Conservation (phyloP, 2,329 filamentous ascomycete genomes). For the Mycogone perniciosa region DNA sequence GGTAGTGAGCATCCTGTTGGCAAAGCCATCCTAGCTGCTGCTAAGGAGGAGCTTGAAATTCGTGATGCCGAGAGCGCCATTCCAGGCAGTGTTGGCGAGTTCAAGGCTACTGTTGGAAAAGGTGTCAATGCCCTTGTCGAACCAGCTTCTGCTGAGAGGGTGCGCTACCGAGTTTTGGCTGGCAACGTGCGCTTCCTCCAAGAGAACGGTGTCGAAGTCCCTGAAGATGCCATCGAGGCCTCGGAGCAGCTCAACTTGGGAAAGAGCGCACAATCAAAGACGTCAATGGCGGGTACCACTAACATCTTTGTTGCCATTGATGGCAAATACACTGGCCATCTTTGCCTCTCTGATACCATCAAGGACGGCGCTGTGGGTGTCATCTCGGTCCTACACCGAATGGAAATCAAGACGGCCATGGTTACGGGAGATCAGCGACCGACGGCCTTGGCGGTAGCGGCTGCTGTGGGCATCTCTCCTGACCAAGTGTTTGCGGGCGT, state of each 20-base stretch:
- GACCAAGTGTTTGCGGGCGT: conserved; percentile 80
- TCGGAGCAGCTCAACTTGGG: conserved; percentile 53
- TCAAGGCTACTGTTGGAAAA: conserved; percentile 74
- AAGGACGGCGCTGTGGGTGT: conserved; percentile 80
- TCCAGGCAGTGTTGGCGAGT: conserved; percentile 79
- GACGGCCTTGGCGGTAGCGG: conserved; percentile 78
- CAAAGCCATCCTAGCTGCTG: conserved; percentile 72
- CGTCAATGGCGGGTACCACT: conserved; percentile 59
- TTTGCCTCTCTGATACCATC: conserved; percentile 83
- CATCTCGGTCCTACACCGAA: conserved; percentile 72
- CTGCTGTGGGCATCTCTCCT: conserved; percentile 69
- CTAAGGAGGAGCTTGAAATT: conserved; percentile 69
- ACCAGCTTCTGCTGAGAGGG: conserved; percentile 61
- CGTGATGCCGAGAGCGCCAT: conserved; percentile 61
- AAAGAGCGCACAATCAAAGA: conserved; percentile 23
- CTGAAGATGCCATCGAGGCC: conserved; percentile 55
- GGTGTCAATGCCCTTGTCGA: conserved; percentile 80
- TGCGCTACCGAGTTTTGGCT: conserved; percentile 71
- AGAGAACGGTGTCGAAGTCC: conserved; percentile 61
- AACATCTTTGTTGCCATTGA: conserved; percentile 90
- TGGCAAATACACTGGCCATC: conserved; percentile 68
- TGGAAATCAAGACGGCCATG: conserved; percentile 83
- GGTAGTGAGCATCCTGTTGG: conserved; percentile 94
- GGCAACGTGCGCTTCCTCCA: conserved; percentile 76
- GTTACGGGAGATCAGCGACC: conserved; percentile 88